Evolutionary conservation across 495 filamentous ascomycete genomes (phyloP), one percentile per base, ranked within the genome.

Genomic region (Lasiosphaeria miniovina): DNA sequence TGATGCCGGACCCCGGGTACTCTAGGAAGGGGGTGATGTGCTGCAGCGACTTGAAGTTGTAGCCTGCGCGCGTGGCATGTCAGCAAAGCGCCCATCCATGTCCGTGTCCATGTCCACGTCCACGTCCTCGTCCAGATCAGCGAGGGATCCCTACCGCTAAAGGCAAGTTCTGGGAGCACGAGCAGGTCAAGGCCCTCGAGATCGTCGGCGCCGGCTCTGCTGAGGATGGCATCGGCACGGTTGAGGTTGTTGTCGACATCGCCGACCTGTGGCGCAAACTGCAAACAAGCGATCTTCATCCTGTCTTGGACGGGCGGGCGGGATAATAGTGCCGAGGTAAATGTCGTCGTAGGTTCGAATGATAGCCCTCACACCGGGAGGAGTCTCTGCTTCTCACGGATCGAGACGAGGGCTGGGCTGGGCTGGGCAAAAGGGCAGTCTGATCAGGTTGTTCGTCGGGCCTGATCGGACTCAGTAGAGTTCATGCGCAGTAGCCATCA

Each of bases 11-110:
- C 4, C 86, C 83, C 12, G 82, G 85, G 17, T 84, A 84, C 71
- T 98, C 94, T n/a, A 96, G 81, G 68, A 82, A 90, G 11, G 90
- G 90, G 46, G 73, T 77, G 52, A 98, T 96, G 33, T 90, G 82
- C 58, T 86, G 78, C 57, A 93, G 68, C 35, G 90, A 93, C 41
- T 84, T 81, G 75, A 93, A 95, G 70, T 96, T 96, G 79, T 97
- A 98, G 35, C 94, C 93, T 91, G 52, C 49, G 12, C 41, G 43
- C 7, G 38, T 8, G 36, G 36, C 6, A 9, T n/a, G n/a, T 53
- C 17, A 53, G 35, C 17, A 34, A 12, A 24, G 24, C 24, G 24
- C 24, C 24, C 24, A 24, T 24, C 24, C 24, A 24, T 2, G 24
- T 24, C 24, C 24, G 2, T 2, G 24, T 24, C 24, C 24, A 24